A percentile compares a stretch with the other conserved stretches of the same genome.
Evolutionary conservation across 306 rosid genomes (phyloP).

Genomic region (Arachis hypogaea): DNA sequence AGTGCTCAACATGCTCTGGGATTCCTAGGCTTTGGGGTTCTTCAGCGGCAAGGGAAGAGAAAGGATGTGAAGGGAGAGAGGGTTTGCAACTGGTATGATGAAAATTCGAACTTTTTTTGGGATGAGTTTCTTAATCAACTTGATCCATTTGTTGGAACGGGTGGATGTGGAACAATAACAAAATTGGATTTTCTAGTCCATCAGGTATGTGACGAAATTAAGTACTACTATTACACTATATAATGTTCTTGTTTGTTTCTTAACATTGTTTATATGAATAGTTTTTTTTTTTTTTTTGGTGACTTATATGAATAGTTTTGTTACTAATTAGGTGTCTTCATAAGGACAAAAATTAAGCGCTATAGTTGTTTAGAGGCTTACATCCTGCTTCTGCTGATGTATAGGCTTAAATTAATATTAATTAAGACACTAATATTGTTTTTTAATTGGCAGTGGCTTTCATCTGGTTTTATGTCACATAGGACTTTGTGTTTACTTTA

Average conservation of each 20-base stretch:
- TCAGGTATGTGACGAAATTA: neutral
- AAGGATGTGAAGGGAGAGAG: neutral
- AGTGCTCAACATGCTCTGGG: neutral
- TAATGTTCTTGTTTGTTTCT: neutral
- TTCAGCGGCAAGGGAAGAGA: neutral
- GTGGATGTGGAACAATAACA: neutral
- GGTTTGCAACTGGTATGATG: constrained; percentile 2
- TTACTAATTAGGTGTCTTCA: neutral
- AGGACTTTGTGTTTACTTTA: neutral
- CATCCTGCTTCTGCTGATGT: neutral
- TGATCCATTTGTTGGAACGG: neutral
- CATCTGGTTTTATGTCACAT: neutral
- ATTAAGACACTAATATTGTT: neutral
- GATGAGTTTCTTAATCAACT: neutral
- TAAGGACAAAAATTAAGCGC: neutral
- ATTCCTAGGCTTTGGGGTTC: constrained; percentile 26
- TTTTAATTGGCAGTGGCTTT: neutral
- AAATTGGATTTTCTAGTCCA: neutral
- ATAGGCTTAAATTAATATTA: neutral
- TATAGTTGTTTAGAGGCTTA: neutral
- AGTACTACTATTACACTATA: neutral
- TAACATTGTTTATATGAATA: neutral
- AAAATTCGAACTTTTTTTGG: neutral
- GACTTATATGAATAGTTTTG: too few species aligned
- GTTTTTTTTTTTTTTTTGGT: neutral